A percentile compares a stretch with the other conserved stretches of the same genome.
These are phyloP conservation scores for Melaleuca alternifolia DNA, from an alignment of 345 rosid genomes.

Conservation along the genomic window DNA sequence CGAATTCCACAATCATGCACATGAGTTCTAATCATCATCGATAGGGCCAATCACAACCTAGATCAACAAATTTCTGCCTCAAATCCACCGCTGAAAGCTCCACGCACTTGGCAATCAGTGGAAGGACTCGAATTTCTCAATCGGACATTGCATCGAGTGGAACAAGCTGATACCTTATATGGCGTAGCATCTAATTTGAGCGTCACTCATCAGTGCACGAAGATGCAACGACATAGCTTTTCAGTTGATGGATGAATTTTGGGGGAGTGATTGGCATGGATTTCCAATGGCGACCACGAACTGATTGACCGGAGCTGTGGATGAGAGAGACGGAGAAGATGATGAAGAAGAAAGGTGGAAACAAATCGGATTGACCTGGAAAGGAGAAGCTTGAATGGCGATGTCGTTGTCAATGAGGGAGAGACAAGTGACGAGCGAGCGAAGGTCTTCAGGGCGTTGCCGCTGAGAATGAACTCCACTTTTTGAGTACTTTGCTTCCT, in stretches of 20 bases:
- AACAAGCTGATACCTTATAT: neutral
- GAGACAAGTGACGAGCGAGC: constrained; percentile 70
- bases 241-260: neutral
- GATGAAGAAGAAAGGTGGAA: neutral
- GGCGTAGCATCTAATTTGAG: neutral
- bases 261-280: neutral
- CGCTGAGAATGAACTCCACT: constrained; percentile 68
- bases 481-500: neutral
- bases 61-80: neutral
- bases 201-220: neutral
- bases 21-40: fast-evolving
- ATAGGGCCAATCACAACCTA: neutral
- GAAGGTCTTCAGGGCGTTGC: constrained; percentile 73
- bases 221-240: neutral
- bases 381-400: constrained; percentile 58
- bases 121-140: neutral
- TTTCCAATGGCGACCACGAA: neutral
- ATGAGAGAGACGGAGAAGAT: fast-evolving
- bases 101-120: neutral
- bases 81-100: neutral
- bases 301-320: neutral
- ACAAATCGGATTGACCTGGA: constrained; percentile 26
- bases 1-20: neutral
- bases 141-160: neutral
- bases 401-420: constrained; percentile 78